Base-by-base conservation (phyloP, 495 filamentous ascomycete species). In the Opeltia flavorubescens region DNA sequence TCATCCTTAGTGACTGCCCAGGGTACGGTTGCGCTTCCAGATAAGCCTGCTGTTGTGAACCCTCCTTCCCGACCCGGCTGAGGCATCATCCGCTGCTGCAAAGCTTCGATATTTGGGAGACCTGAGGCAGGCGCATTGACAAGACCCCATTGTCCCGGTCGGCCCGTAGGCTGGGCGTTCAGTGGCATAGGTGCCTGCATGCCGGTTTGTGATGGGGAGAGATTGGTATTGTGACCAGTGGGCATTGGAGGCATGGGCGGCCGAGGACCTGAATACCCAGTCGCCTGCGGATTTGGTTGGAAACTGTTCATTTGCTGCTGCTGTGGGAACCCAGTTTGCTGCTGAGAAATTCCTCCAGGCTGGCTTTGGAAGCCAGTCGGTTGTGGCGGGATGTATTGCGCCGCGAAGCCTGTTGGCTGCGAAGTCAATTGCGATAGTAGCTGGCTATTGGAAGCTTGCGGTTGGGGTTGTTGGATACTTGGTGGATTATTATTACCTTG, bases 1-100 rank as follows among this genome's bases (percentile, higher is more conserved):
- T 99, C 93, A 52, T 94, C 86, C 62, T 99, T 99, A 6, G 93
- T 99, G 45, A 99, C 89, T 21, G 93, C 91, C 91, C 89, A 99
- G 2, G 93, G 89, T 57, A 99, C 88, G 5, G 81, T 85, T 6
- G 93, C 93, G 68, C 93, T 96, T 41, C 93, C 93, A 26, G 83
- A 81, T 23, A 99, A 70, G 6, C 89, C 88, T 47, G 77, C 70
- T 12, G 88, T 89, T n/a, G 82, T 89, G 55, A 86, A 96, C 5
- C 85, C 86, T 51, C 85, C 81, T 63, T 95, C 93, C 5, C 93
- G 82, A 24, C 93, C 93, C 48, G 83, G 78, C 55, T 96, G 91
- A 7, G 93, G 93, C 91, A 99, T 96, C 75, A 99, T 94, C 56
- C 88, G 89, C 46, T 88, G 81, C 55, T 95, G 88, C 51, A 99